Base-by-base conservation (phyloP, 768 basidiomycete genomes). In the Lentinus brumalis region DNA sequence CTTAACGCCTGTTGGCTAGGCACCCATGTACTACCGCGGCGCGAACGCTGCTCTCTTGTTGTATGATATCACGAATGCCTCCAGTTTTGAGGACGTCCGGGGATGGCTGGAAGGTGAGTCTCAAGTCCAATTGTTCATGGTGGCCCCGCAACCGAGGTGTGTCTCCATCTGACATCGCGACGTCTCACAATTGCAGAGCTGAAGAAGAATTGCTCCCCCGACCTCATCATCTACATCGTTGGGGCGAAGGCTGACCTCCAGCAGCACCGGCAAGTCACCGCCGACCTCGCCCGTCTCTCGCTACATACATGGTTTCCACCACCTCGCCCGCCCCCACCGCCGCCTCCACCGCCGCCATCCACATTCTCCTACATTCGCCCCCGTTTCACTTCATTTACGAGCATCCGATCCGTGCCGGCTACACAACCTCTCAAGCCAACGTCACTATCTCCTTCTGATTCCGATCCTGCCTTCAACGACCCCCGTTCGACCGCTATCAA, bases 1-100 rank as follows among this genome's bases (percentile, higher is more conserved):
- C 63, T 59, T 56, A 58, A 61, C 63, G 42, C 63, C 53, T 45
- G 18, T 21, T 57, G 47, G 47, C 51, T 68, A 93, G 93, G 94
- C 94, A 68, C 93, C 92, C 67, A 94, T 96, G 89, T 96, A 96
- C 79, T 96, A 96, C 82, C 87, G 94, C 77, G 94, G 94, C 73
- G 92, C 95, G 69, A 92, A 96, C 72, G 95, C 94, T 66, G 95
- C 95, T 40, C 83, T 98, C 64, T 81, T 97, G 67, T 82, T 96
- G 73, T 98, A 98, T 78, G 95, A 98, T 81, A 93, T 96, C 67
- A 96, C 96, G 70, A 93, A 92, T 76, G 83, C 84, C 60, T 80
- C 88, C 58, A 90, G 91, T 30, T 94, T 98, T 78, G 87, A 93
- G 63, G 95, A 96, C 73, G 85, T 97, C 68, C 85, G 88, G 66